Percentiles rank a stretch among this genome's conserved stretches.
These are phyloP conservation scores for Saturnispora sekii DNA, from an alignment of 805 yeast genomes.

Conservation along the genomic window DNA sequence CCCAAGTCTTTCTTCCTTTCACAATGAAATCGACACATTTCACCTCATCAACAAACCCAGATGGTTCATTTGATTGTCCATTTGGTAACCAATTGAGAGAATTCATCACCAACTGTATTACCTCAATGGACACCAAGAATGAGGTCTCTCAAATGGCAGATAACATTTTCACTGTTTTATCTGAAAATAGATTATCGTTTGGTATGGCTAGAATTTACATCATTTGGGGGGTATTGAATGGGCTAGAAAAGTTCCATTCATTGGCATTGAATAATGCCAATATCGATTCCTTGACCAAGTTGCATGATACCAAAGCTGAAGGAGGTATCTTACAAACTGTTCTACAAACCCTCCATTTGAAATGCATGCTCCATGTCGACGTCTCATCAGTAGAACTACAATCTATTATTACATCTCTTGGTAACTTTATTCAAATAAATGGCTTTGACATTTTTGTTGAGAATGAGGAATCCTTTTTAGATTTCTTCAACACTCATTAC, in stretches of 20 bases:
- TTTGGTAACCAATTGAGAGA: conserved; percentile 44
- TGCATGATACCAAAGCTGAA: conserved; percentile 28
- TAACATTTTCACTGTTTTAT: conserved; percentile 37
- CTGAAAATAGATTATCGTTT: conserved; percentile 40
- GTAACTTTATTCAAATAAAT: conserved; percentile 28
- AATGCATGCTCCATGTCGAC: conserved; percentile 33
- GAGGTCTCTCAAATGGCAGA: conserved; percentile 14
- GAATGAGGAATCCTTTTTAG: conserved; percentile 32
- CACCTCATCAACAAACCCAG: conserved; percentile 28
- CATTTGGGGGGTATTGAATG: conserved; percentile 46
- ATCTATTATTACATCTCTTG: conserved; percentile 28
- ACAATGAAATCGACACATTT: conserved; percentile 58
- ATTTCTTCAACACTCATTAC: conserved; percentile 22
- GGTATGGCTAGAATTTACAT: conserved; percentile 65
- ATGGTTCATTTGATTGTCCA: conserved; percentile 34
- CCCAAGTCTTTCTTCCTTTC: conserved; percentile 42
- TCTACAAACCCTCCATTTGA: conserved; percentile 42
- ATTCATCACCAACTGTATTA: conserved; percentile 35
- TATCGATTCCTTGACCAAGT: conserved; percentile 22
- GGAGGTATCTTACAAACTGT: conserved; percentile 39
- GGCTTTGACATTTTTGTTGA: conserved; percentile 27
- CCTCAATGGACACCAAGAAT: conserved; percentile 17
- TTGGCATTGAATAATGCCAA: conserved; percentile 21
- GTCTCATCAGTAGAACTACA: conserved; percentile 20
- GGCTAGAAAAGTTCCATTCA: conserved; percentile 27